These are phyloP conservation scores for Firmiana major DNA, from an alignment of 345 rosid species.

Conservation along the genomic window DNA sequence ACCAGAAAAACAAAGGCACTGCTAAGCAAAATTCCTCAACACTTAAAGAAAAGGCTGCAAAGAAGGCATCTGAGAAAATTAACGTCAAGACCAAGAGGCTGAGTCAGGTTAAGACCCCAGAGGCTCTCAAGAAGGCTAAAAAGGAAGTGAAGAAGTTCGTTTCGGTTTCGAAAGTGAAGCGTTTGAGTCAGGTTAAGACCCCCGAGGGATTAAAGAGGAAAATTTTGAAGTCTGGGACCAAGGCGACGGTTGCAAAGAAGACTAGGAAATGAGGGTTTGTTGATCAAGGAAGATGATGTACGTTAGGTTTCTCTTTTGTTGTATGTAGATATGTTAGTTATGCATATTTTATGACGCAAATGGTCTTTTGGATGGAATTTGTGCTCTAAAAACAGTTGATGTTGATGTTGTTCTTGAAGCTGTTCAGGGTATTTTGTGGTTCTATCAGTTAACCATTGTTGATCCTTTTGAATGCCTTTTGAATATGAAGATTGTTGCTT, in stretches of 20 bases:
- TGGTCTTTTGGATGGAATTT: neutral
- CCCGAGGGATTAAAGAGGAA: slow-evolving; percentile 27
- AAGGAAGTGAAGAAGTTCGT: slow-evolving; percentile 6
- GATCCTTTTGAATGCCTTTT: neutral
- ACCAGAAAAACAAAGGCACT: neutral
- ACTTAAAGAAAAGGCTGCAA: slow-evolving; percentile 7
- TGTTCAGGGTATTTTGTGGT: neutral
- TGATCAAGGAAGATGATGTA: neutral
- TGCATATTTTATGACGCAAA: neutral
- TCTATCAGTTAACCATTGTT: neutral
- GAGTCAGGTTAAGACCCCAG: slow-evolving; percentile 39
- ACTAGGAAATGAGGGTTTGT: neutral
- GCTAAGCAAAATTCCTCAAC: neutral
- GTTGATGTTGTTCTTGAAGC: neutral
- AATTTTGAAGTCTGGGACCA: neutral
- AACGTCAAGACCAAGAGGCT: slow-evolving; percentile 31
- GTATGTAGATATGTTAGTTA: neutral
- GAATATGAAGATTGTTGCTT: neutral
- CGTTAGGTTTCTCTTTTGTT: neutral
- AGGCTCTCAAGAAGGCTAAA: slow-evolving; percentile 25
- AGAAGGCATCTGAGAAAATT: slow-evolving; percentile 15
- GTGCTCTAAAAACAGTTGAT: neutral
- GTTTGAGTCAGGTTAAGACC: slow-evolving; percentile 31
- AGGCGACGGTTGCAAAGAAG: neutral
- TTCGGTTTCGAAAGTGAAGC: slow-evolving; percentile 12